A percentile compares a stretch with the other conserved stretches of the same genome.
Conservation (phyloP, 768 basidiomycete genomes). For the Porpolomopsis calyptriformis region DNA sequence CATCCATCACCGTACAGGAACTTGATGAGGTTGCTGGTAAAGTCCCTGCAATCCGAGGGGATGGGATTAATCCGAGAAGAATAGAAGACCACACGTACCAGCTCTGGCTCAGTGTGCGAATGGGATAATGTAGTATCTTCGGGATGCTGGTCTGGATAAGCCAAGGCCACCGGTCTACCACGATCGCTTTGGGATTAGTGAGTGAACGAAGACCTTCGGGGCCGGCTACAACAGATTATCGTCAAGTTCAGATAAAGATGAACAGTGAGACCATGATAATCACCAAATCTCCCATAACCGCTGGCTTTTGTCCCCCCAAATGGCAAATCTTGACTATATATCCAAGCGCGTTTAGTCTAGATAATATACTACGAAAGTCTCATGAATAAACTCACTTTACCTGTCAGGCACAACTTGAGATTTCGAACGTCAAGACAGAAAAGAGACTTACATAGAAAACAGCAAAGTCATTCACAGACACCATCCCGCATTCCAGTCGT, state of each 20-base stretch:
- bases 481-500: conserved; percentile 88
- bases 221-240: conserved; percentile 46
- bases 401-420: conserved; percentile 28
- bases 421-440: conserved; percentile 4
- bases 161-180: conserved; percentile 78
- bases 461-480: conserved; percentile 90
- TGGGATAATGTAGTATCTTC: conserved; percentile 73
- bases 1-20: conserved; percentile 45
- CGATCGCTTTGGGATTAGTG: conserved; percentile 81
- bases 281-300: conserved; percentile 90
- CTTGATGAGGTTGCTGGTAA: conserved; percentile 37
- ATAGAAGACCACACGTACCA: conserved; percentile 42
- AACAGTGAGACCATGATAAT: background rate
- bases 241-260: background rate
- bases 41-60: conserved; percentile 29
- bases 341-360: conserved; percentile 1
- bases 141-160: conserved; percentile 81
- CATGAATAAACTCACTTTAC: conserved; percentile 44
- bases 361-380: conserved; percentile 1
- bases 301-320: conserved; percentile 90
- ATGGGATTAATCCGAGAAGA: background rate
- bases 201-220: conserved; percentile 86
- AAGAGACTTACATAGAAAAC: conserved; percentile 62
- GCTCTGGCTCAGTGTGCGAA: conserved; percentile 60
- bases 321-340: conserved; percentile 77